Conservation (phyloP, 2,329 filamentous ascomycete species). For the Hawksworthiomyces lignivorus region DNA sequence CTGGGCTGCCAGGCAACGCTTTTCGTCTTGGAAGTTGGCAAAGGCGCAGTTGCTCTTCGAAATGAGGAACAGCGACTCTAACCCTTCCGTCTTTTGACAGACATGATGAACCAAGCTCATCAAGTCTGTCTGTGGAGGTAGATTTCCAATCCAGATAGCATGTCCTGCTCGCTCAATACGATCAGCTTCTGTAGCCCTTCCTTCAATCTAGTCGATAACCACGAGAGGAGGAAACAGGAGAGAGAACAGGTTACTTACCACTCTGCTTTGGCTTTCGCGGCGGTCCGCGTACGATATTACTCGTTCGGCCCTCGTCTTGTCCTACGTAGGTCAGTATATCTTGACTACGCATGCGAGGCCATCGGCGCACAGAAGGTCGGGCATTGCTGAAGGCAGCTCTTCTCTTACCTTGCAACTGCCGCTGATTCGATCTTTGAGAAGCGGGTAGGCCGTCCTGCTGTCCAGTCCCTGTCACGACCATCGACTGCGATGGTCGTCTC, state of each 20-base stretch:
- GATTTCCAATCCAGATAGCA: conserved; percentile 92
- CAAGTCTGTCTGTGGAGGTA: conserved; percentile 75
- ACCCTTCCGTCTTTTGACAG: conserved; percentile 65
- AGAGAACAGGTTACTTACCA: conserved; percentile 34
- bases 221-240: not conserved
- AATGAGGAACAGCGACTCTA: conserved; percentile 88
- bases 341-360: too few species aligned
- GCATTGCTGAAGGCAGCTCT: not conserved
- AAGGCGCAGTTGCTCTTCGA: conserved; percentile 97
- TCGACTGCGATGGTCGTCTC: conserved; percentile 23
- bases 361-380: too few species aligned
- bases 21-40: conserved; percentile 84
- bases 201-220: conserved; percentile 12
- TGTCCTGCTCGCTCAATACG: conserved; percentile 48
- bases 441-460: conserved; percentile 22
- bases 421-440: conserved; percentile 33
- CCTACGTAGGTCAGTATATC: not conserved
- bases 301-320: not conserved
- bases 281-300: conserved; percentile 37
- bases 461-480: conserved; percentile 16
- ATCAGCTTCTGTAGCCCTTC: conserved; percentile 12
- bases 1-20: conserved; percentile 67
- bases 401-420: conserved; percentile 18
- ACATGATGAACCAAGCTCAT: conserved; percentile 87
- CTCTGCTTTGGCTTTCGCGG: conserved; percentile 53